A percentile compares a stretch with the other conserved stretches of the same genome.
phyloP scores from a whole-genome alignment of 257 asterid genomes.

The Solanum boliviense region DNA sequence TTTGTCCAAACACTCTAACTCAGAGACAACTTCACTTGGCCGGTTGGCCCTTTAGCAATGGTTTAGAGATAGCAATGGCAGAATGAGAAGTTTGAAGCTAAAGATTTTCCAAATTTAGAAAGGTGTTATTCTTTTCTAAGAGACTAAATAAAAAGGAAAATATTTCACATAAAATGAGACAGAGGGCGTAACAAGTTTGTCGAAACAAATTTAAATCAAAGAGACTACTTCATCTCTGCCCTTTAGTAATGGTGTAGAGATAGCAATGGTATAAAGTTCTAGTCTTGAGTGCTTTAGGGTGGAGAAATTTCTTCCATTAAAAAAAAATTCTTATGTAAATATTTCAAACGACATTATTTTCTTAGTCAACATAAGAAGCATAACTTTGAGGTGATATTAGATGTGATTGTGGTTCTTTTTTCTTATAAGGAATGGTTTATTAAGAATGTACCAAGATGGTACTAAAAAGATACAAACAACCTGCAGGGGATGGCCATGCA shows the following conservation, averaged over 20 bases:
- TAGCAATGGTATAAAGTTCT: background rate
- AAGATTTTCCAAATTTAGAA: background rate
- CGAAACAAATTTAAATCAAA: background rate
- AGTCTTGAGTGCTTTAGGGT: background rate
- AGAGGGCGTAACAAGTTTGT: background rate
- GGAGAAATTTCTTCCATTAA: background rate
- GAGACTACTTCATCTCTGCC: background rate
- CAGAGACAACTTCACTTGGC: background rate
- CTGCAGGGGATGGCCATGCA: background rate
- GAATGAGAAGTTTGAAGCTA: background rate
- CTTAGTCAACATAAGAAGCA: background rate
- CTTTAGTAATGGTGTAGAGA: background rate
- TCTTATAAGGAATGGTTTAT: background rate
- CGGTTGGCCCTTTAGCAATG: background rate
- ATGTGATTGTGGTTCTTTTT: background rate
- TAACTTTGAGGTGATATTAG: background rate
- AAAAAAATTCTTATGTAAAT: background rate
- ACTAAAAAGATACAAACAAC: background rate
- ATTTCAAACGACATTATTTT: background rate
- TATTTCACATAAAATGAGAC: background rate
- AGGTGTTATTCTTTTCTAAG: background rate
- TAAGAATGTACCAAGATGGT: background rate
- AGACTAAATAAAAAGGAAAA: background rate
- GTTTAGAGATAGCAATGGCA: background rate
- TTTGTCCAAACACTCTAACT: background rate